Percentiles rank a stretch among this genome's conserved stretches.
Conservation (phyloP, 495 filamentous ascomycete genomes). For the Neurospora sp. region DNA sequence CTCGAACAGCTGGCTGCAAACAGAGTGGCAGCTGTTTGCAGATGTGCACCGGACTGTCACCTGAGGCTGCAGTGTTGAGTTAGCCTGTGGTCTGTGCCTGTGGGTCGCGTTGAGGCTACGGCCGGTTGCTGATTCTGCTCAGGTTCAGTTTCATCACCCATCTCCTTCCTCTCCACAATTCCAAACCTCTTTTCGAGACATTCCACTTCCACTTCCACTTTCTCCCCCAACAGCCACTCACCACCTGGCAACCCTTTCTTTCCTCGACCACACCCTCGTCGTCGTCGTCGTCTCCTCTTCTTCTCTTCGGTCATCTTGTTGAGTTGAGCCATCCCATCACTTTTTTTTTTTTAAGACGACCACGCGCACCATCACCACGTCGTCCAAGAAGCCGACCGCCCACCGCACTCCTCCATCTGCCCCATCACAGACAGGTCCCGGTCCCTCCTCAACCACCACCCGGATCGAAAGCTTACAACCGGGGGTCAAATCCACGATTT, state of each 20-base stretch:
- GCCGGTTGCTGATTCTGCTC: conserved; percentile 8
- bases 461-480: neutral
- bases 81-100: neutral
- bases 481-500: neutral
- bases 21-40: rapidly evolving
- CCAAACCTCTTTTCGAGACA: conserved; percentile 22
- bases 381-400: neutral
- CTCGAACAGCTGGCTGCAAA: neutral
- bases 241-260: neutral
- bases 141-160: conserved; percentile 19
- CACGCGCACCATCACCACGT: neutral
- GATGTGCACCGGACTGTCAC: neutral
- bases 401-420: neutral
- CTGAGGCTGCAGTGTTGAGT: neutral
- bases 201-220: conserved; percentile 7
- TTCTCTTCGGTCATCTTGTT: neutral
- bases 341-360: neutral
- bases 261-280: neutral
- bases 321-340: neutral
- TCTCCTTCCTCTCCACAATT: conserved; percentile 15
- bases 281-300: neutral
- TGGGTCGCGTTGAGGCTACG: conserved; percentile 11
- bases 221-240: conserved; percentile 1
- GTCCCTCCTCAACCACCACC: neutral
- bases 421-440: neutral